Evolutionary conservation across 2,329 filamentous ascomycete genomes (phyloP).

Genomic region (Nigrograna mackinnonii): DNA sequence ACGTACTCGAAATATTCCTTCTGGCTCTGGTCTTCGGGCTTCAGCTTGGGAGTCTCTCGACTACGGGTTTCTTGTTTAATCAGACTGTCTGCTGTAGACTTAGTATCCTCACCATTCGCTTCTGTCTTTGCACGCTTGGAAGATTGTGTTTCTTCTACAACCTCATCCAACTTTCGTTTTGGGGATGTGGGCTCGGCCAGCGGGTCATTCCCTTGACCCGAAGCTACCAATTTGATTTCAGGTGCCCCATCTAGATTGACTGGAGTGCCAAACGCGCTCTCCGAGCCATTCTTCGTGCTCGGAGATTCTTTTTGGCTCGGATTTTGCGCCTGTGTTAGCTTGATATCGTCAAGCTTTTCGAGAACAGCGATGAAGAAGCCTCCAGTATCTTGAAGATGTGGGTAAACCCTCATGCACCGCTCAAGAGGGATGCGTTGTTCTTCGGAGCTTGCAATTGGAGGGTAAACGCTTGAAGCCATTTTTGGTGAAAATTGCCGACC

Average conservation of each 20-base stretch:
- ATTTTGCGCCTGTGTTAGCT: conserved; percentile 31
- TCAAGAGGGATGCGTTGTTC: conserved; percentile 73
- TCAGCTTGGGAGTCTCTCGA: conserved; percentile 33
- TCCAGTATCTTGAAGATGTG: conserved; percentile 93
- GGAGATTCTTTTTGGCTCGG: conserved; percentile 26
- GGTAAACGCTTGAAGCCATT: conserved; percentile 83
- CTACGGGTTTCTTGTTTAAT: conserved; percentile 5
- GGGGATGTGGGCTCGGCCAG: conserved; percentile 16
- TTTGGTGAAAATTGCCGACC: conserved; percentile 54
- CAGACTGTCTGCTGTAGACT: conserved; percentile 16
- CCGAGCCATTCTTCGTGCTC: conserved; percentile 17
- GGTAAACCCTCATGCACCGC: conserved; percentile 90
- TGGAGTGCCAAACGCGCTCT: conserved; percentile 6
- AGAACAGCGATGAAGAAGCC: conserved; percentile 97
- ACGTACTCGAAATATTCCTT: conserved; percentile 98
- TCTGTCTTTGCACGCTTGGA: conserved; percentile 41
- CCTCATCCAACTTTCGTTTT: conserved; percentile 47
- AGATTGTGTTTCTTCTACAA: conserved; percentile 25
- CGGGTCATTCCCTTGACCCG: conserved; percentile 10
- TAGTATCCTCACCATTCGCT: conserved; percentile 8
- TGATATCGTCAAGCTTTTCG: conserved; percentile 79
- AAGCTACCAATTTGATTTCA: conserved; percentile 16
- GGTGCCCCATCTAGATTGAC: conserved; percentile 16
- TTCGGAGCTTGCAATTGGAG: conserved; percentile 60
- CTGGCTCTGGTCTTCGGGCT: conserved; percentile 47